Conservation (phyloP, 2,329 filamentous ascomycete genomes). For the Cladosporium sp. region DNA sequence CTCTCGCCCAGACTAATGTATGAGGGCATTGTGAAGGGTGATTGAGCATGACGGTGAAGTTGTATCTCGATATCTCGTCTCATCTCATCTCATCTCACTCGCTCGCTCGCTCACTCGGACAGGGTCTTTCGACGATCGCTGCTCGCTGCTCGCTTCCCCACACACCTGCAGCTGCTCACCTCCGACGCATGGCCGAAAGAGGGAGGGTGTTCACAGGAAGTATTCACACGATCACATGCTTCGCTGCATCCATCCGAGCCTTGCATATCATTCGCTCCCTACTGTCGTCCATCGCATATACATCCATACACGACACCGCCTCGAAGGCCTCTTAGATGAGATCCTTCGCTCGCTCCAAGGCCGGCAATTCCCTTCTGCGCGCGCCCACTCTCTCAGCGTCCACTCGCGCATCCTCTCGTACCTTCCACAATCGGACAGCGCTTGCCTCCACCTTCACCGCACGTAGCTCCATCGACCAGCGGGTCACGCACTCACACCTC, state of each 20-base stretch:
- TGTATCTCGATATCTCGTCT: not conserved
- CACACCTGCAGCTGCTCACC: constrained; percentile 2
- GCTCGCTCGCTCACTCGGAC: not conserved
- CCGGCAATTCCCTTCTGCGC: constrained; percentile 10
- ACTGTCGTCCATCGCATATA: not conserved
- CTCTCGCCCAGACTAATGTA: not conserved
- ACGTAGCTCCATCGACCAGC: constrained; percentile 12
- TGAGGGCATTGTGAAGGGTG: not conserved
- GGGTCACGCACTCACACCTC: constrained; percentile 1
- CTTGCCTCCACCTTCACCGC: constrained; percentile 16
- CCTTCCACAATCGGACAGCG: constrained; percentile 15
- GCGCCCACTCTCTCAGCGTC: not conserved
- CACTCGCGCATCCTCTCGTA: not conserved
- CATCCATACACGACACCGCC: not conserved
- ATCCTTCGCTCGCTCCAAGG: constrained; percentile 14
- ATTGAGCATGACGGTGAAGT: not conserved
- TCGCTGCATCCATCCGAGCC: not conserved
- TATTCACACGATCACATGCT: constrained; percentile 2
- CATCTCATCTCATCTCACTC: not conserved
- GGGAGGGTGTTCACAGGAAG: not conserved
- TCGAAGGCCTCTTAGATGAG: constrained; percentile 17
- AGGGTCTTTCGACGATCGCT: not conserved
- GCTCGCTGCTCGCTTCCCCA: not conserved
- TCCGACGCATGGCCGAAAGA: constrained; percentile 12
- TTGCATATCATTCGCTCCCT: not conserved